Evolutionary conservation across 257 asterid species (phyloP).

Genomic region (Plantago major): DNA sequence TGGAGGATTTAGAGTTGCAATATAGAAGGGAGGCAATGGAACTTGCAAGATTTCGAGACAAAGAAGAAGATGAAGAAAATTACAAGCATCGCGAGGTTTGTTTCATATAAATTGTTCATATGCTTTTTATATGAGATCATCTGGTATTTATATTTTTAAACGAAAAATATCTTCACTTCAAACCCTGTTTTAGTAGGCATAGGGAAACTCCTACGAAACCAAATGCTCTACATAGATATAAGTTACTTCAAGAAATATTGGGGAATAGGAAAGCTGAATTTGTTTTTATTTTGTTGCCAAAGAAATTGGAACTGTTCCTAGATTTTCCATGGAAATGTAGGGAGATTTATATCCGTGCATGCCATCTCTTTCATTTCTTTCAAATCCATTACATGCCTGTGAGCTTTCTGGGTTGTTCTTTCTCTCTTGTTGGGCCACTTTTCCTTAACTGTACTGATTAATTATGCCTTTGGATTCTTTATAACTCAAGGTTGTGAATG

Average conservation of each 20-base stretch:
- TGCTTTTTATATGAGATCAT: not conserved
- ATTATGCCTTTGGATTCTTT: constrained; percentile 19
- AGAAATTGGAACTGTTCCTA: not conserved
- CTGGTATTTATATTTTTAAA: too few relatives aligned
- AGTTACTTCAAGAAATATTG: too few relatives aligned
- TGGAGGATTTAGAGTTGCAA: constrained; percentile 77
- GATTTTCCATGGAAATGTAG: not conserved
- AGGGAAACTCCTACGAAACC: not conserved
- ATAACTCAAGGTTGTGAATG: constrained; percentile 56
- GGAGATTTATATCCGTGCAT: not conserved
- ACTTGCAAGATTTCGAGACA: constrained; percentile 81
- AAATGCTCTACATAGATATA: not conserved
- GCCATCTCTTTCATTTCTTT: not conserved
- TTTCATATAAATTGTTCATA: constrained; percentile 1
- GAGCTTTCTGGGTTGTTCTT: constrained; percentile 9
- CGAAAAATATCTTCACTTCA: not conserved
- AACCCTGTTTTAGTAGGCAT: constrained; percentile 5
- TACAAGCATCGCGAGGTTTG: constrained; percentile 85
- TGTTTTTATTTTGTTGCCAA: too few relatives aligned
- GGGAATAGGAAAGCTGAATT: too few relatives aligned
- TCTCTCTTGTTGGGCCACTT: constrained; percentile 9
- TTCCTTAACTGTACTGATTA: constrained; percentile 11
- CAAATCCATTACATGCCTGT: not conserved
- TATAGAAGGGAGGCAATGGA: constrained; percentile 76
- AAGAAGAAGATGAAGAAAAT: constrained; percentile 96